phyloP scores from a whole-genome alignment of 352 stramenopile genomes.

The Globisporangium yorkense region DNA sequence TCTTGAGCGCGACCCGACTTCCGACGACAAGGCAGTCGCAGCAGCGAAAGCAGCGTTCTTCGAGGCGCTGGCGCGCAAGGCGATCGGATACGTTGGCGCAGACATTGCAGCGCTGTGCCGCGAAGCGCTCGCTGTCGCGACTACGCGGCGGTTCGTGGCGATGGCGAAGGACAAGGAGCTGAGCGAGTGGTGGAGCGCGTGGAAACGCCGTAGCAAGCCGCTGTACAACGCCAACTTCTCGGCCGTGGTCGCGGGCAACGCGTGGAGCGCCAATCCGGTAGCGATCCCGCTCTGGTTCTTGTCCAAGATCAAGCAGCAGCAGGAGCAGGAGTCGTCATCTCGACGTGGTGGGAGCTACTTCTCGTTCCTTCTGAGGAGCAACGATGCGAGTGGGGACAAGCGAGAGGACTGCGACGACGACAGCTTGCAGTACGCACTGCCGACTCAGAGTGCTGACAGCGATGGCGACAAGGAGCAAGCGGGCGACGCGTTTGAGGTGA shows the following conservation, averaged over 20 bases:
- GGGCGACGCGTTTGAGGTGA: constrained; percentile 38
- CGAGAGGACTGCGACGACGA: neutral
- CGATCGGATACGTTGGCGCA: constrained; percentile 74
- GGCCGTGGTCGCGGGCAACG: constrained; percentile 37
- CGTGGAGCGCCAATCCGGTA: constrained; percentile 47
- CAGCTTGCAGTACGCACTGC: neutral
- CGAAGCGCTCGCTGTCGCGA: constrained; percentile 63
- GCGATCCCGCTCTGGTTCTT: neutral
- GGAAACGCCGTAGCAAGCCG: constrained; percentile 36
- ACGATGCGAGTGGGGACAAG: neutral
- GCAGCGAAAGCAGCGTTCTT: constrained; percentile 17
- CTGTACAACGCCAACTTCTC: constrained; percentile 35
- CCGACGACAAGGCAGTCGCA: constrained; percentile 5
- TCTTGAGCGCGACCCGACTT: neutral
- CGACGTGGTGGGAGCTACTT: neutral
- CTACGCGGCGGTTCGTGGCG: constrained; percentile 53
- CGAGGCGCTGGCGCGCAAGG: constrained; percentile 31
- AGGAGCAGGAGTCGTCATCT: no score
- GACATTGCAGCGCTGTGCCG: constrained; percentile 77
- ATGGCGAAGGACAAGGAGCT: constrained; percentile 43
- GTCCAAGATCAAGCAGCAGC: neutral
- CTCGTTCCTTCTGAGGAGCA: neutral
- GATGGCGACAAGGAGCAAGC: neutral
- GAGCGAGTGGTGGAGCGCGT: constrained; percentile 51
- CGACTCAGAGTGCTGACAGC: neutral